A percentile compares a stretch with the other conserved stretches of the same genome.
phyloP scores from a whole-genome alignment of 495 filamentous ascomycete species.

The Podospora pseudoanserina region DNA sequence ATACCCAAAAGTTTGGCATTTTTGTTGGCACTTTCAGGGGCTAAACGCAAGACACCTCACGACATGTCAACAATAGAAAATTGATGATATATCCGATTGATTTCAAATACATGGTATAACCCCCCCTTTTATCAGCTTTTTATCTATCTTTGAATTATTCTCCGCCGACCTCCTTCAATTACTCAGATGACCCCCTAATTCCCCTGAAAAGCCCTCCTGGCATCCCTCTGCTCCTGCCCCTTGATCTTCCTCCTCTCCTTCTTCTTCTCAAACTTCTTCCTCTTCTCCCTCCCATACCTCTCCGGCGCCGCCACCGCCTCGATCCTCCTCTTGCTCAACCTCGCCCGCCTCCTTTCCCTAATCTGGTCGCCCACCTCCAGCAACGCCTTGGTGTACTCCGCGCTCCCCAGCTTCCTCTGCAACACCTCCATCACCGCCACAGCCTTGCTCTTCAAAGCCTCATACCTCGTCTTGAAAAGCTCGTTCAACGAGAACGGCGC shows the following conservation, averaged over 20 bases:
- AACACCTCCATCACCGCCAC: slow-evolving; percentile 69
- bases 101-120: not conserved
- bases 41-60: not conserved
- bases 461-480: slow-evolving; percentile 62
- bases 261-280: slow-evolving; percentile 79
- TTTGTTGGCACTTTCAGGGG: not conserved
- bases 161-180: not conserved
- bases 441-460: slow-evolving; percentile 62
- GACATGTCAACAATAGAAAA: not conserved
- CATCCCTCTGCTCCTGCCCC: slow-evolving; percentile 61
- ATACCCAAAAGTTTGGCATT: not conserved
- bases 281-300: slow-evolving; percentile 71
- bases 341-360: slow-evolving; percentile 61
- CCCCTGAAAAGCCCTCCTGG: slow-evolving; percentile 42
- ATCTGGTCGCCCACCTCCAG: slow-evolving; percentile 64
- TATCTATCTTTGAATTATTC: not conserved
- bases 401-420: slow-evolving; percentile 80
- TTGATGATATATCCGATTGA: not conserved
- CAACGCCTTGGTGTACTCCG: slow-evolving; percentile 67
- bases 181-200: not conserved
- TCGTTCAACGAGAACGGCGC: slow-evolving; percentile 62
- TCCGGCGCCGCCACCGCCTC: slow-evolving; percentile 81
- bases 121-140: not conserved
- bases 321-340: slow-evolving; percentile 78
- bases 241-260: slow-evolving; percentile 77